Evolutionary conservation across 2,329 filamentous ascomycete genomes (phyloP), one percentile per base, ranked within the genome.

Genomic region (Dissoconium aciculare): DNA sequence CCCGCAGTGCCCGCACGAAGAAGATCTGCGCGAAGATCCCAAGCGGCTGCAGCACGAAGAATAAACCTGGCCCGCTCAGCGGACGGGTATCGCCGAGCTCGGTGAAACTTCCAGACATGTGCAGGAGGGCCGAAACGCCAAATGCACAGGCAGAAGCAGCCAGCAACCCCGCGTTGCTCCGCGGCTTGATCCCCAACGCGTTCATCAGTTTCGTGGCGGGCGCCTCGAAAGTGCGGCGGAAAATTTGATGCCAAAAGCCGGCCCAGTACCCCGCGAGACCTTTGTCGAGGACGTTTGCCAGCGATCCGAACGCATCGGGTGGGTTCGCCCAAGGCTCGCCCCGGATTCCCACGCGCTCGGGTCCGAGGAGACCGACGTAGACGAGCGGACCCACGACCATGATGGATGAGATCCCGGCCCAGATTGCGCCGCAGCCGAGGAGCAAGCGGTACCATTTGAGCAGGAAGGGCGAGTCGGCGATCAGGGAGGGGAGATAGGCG

Each of bases 211-310:
- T 69, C 2, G 53, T 54, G 0, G 66, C 58, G 0, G 77, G 75
- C 3, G 72, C 66, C 23, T 69, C 57, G 47, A 87, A 84, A 2
- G 70, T 72, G 33, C 73, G 67, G 1, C 84, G 77, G 57, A 93
- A 91, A 3, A 77, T 75, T 55, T 94, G 85, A 53, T 95, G 87
- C 87, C 87, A 94, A 66, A 74, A 87, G 13, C 63, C 64, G 26
- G 79, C 75, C 87, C 87, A 95, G 56, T 77, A 78, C 1, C 84
- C 85, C 1, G 69, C 66, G 2, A 94, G 61, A 0, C 87, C 85
- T 35, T 71, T 63, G 38, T 83, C 70, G 8, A 75, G 55, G 2
- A 85, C 62, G 15, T 62, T 55, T 0, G 45, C 23, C 39, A 65
- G 63, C 2, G 57, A 49, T 1, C 71, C 71, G 55, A 67, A 78